These are phyloP conservation scores for Aciculoconidium aculeatum DNA, from an alignment of 805 yeast genomes.

Conservation along the genomic window DNA sequence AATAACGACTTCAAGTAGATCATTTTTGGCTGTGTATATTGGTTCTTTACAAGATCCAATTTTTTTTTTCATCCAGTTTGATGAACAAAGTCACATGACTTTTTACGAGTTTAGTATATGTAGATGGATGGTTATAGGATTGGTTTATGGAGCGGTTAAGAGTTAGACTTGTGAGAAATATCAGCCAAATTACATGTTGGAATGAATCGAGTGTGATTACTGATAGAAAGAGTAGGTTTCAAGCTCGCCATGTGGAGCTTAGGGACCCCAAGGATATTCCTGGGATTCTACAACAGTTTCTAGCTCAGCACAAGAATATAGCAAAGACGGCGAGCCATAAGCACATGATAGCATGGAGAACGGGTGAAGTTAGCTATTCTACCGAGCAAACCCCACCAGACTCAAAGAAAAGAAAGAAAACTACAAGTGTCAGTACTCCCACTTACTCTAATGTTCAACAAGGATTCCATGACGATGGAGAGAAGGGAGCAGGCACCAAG, in stretches of 20 bases:
- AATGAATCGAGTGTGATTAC: constrained; percentile 22
- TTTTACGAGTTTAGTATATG: no score
- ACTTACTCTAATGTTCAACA: constrained; percentile 35
- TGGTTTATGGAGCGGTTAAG: no score
- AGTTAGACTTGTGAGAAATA: not conserved
- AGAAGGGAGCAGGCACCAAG: constrained; percentile 65
- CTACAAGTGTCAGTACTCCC: not conserved
- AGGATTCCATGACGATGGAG: constrained; percentile 68
- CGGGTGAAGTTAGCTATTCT: constrained; percentile 11
- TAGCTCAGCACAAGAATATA: constrained; percentile 41
- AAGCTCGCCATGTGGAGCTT: constrained; percentile 50
- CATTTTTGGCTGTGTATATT: constrained; percentile 46
- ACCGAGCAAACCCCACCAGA: not conserved
- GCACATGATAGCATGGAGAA: constrained; percentile 70
- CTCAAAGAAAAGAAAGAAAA: not conserved
- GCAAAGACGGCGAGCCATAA: constrained; percentile 60
- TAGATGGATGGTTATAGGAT: no score
- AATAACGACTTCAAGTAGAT: constrained; percentile 81
- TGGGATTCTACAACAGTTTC: constrained; percentile 34
- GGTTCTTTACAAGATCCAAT: no score
- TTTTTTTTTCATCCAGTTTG: no score
- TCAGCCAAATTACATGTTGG: constrained; percentile 22
- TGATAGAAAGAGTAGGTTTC: constrained; percentile 61
- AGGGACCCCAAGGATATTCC: constrained; percentile 37
- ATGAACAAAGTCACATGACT: no score